These are phyloP conservation scores for Daedaleopsis nitida DNA, from an alignment of 768 basidiomycete species.

Conservation along the genomic window DNA sequence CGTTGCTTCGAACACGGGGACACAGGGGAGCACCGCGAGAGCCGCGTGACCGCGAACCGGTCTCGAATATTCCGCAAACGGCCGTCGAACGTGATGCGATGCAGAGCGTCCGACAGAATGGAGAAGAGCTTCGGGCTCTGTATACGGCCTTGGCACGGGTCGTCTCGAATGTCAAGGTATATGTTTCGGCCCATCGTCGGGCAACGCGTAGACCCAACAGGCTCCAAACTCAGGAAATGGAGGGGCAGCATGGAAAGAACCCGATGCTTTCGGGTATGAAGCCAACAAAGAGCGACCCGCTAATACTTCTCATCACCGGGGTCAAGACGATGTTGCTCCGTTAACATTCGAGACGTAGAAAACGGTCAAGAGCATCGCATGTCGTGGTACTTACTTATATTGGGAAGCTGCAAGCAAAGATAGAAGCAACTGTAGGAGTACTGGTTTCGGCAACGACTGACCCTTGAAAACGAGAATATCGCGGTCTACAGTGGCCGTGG, in stretches of 20 bases:
- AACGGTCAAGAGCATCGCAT: too few species aligned
- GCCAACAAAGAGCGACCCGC: too few species aligned
- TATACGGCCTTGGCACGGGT: conserved; percentile 3
- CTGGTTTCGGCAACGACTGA: too few species aligned
- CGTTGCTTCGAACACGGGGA: background rate
- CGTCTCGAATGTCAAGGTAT: background rate
- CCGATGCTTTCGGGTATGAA: too few species aligned
- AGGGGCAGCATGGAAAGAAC: background rate
- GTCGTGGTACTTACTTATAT: too few species aligned
- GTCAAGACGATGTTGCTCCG: too few species aligned
- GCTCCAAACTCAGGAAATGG: background rate
- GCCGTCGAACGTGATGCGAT: background rate
- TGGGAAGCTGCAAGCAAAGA: too few species aligned
- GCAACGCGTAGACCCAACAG: background rate
- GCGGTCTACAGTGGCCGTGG: too few species aligned
- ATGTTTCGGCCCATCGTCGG: conserved; percentile 15
- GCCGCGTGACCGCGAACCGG: conserved; percentile 9
- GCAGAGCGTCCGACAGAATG: background rate
- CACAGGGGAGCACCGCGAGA: background rate
- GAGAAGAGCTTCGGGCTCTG: background rate
- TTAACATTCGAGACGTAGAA: too few species aligned
- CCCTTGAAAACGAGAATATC: too few species aligned
- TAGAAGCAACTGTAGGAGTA: too few species aligned
- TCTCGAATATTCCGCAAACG: background rate
- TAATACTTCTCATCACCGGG: too few species aligned